These are phyloP conservation scores for Xylaria sp. DNA, from an alignment of 2,329 filamentous ascomycete genomes.

Conservation along the genomic window DNA sequence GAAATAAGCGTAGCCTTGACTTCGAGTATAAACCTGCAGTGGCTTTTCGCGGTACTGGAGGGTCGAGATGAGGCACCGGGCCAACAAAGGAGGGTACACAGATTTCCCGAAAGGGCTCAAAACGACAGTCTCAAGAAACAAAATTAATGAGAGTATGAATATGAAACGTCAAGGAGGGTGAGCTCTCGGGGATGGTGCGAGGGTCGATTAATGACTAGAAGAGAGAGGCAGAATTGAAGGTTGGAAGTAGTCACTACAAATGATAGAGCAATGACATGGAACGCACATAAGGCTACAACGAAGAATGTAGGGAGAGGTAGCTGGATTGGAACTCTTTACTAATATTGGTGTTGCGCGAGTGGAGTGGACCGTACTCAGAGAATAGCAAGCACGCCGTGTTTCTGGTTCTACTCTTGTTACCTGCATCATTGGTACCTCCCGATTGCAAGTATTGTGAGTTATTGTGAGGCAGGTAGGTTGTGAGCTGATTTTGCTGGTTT, in stretches of 20 bases:
- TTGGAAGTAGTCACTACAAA: not conserved
- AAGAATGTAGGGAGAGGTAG: constrained; percentile 33
- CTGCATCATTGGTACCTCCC: not conserved
- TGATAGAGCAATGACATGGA: not conserved
- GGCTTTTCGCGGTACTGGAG: not conserved
- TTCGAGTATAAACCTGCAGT: constrained; percentile 18
- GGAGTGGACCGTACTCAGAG: constrained; percentile 12
- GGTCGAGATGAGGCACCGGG: constrained; percentile 27
- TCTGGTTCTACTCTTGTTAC: constrained; percentile 1
- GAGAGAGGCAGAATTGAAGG: constrained; percentile 12
- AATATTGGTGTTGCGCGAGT: constrained; percentile 1
- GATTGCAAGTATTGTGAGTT: too few relatives aligned
- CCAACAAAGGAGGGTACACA: constrained; percentile 9
- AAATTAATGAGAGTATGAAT: not conserved
- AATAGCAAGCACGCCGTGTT: constrained; percentile 14
- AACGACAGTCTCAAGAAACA: not conserved
- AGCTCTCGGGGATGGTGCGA: constrained; percentile 20
- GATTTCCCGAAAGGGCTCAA: constrained; percentile 1
- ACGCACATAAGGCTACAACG: constrained; percentile 15
- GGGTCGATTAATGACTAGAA: constrained; percentile 10
- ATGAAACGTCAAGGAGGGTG: constrained; percentile 24
- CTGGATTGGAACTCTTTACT: constrained; percentile 26
- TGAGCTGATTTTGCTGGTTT: not conserved
- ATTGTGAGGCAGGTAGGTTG: not conserved
- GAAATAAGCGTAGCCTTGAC: constrained; percentile 22